These are phyloP conservation scores for Lachancea waltii DNA, from an alignment of 805 yeast species.

Conservation along the genomic window DNA sequence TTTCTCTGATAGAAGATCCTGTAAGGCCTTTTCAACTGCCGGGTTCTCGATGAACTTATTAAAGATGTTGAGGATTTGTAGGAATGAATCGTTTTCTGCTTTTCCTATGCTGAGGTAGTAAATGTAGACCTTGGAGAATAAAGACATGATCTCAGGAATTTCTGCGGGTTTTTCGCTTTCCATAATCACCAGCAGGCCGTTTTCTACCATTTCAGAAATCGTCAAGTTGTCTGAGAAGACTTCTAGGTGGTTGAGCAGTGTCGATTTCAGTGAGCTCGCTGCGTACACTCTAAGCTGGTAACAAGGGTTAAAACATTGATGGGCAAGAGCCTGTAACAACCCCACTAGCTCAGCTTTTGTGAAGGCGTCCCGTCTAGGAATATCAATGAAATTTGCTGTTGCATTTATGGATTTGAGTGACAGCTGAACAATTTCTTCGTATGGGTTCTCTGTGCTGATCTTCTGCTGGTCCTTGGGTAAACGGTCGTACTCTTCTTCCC, in stretches of 20 bases:
- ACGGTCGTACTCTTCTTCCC: slow-evolving; percentile 51
- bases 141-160: slow-evolving; percentile 40
- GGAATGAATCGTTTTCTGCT: slow-evolving; percentile 35
- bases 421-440: slow-evolving; percentile 47
- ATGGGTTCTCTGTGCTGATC: slow-evolving; percentile 41
- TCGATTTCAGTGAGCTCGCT: slow-evolving; percentile 49
- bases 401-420: slow-evolving; percentile 58
- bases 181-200: slow-evolving; percentile 68
- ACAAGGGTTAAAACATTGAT: slow-evolving; percentile 86
- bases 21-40: slow-evolving; percentile 34
- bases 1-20: slow-evolving; percentile 34
- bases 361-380: slow-evolving; percentile 24
- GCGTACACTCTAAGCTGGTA: slow-evolving; percentile 67
- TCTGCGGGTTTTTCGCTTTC: slow-evolving; percentile 49
- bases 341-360: slow-evolving; percentile 41
- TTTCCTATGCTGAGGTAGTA: slow-evolving; percentile 37
- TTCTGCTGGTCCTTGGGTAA: slow-evolving; percentile 39
- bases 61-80: slow-evolving; percentile 35
- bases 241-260: slow-evolving; percentile 33
- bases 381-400: slow-evolving; percentile 45
- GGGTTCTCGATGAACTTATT: slow-evolving; percentile 37
- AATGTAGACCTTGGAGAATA: slow-evolving; percentile 60
- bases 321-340: slow-evolving; percentile 74
- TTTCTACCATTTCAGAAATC: slow-evolving; percentile 56
- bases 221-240: slow-evolving; percentile 37